Evolutionary conservation across 2,329 filamentous ascomycete species (phyloP), one percentile per base, ranked within the genome.

Genomic region (Hypoxylon sp.): DNA sequence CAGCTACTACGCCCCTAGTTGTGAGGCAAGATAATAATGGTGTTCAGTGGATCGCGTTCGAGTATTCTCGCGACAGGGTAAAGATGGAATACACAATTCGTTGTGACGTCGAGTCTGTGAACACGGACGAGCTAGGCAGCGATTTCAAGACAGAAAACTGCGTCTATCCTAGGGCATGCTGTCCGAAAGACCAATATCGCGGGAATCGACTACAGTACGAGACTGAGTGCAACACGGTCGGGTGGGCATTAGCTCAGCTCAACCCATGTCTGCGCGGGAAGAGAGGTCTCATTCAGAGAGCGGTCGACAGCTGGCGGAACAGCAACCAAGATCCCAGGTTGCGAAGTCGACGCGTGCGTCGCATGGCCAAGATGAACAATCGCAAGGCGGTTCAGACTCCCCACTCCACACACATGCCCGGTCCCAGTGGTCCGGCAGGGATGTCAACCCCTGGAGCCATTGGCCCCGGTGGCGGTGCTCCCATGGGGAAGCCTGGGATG

Each of bases 41-140:
- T 7, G 95, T 98, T 6, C 96, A 98, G 80, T 98, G 96, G 96
- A 98, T 98, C 76, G 94, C 94, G 0, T 99, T 98, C 70, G 96
- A 99, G 80, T 99, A 99, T 79, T 98, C 95, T 10, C 90, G 95
- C 67, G 95, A 99, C 78, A 88, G 95, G 50, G 94, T 98, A 73
- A 99, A 99, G 88, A 97, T 98, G 94, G 94, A 98, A 81, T 99
- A 99, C 82, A 98, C 94, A 0, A 99, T 99, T 75, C 91, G 96
- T 57, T 98, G 96, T 79, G 96, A 98, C 75, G 96, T 98, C 19
- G 96, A 98, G 82, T 98, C 94, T 0, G 94, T 99, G 69, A 94
- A 94, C 77, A 94, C 95, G 48, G 94, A 98, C 62, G 91, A 91
- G 68, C 87, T 99, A 17, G 88, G 89, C 48, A 85, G 89, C 71